Evolutionary conservation across 192 early-diverging fungal genomes (phyloP).

Genomic region (Ambispora gerdemannii): DNA sequence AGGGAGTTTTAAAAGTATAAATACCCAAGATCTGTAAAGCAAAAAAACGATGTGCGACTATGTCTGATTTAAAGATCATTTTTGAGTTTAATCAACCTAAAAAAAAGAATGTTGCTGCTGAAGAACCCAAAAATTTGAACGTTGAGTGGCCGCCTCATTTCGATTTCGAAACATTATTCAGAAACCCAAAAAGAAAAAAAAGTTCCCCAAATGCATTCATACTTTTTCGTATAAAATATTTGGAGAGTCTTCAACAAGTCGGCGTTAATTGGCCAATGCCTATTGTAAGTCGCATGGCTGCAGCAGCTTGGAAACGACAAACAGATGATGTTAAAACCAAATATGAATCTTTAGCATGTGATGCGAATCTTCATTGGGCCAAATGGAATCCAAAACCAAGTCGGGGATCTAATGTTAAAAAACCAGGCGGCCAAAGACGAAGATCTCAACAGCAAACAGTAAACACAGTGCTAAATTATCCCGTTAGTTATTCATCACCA

Average conservation of each 20-base stretch:
- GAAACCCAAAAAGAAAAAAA: background rate
- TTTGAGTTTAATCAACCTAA: too few relatives aligned
- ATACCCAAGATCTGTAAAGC: too few relatives aligned
- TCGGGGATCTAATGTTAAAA: too few relatives aligned
- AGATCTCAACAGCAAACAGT: too few relatives aligned
- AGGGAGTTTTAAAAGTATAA: too few relatives aligned
- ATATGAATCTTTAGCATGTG: background rate
- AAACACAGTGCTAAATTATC: too few relatives aligned
- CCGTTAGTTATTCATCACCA: too few relatives aligned
- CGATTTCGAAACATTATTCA: background rate
- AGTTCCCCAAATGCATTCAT: background rate
- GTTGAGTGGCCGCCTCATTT: background rate
- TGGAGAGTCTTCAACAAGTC: background rate
- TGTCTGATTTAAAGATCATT: too few relatives aligned
- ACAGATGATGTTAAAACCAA: background rate
- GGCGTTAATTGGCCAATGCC: background rate
- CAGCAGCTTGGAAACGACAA: background rate
- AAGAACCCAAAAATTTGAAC: background rate
- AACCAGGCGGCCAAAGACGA: too few relatives aligned
- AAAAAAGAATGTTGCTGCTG: background rate
- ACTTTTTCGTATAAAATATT: background rate
- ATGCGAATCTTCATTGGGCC: background rate
- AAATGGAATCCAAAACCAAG: background rate
- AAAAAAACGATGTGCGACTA: too few relatives aligned
- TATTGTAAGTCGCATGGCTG: background rate